phyloP scores from a whole-genome alignment of 331 rosid species.

The Rhamnella rubrinervis region DNA sequence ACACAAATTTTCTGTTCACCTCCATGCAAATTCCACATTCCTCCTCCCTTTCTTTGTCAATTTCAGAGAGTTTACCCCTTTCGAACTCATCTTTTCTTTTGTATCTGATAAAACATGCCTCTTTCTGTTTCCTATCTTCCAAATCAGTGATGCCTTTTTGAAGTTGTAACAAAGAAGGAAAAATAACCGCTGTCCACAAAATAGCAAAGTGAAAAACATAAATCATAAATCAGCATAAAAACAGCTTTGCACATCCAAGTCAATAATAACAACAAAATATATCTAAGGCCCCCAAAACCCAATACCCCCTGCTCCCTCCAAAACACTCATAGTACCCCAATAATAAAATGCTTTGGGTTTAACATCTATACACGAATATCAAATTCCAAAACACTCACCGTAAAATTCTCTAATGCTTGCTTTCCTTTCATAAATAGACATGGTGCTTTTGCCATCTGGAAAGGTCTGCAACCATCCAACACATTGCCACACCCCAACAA shows the following conservation, averaged over 20 bases:
- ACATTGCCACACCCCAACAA: conserved; percentile 24
- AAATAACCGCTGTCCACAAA: conserved; percentile 62
- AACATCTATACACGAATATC: background rate
- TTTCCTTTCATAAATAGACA: conserved; percentile 83
- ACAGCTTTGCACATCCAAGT: background rate
- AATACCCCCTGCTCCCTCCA: background rate
- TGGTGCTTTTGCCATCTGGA: conserved; percentile 81
- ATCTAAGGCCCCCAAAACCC: background rate
- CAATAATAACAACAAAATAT: background rate
- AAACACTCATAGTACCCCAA: background rate
- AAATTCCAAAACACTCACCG: conserved; percentile 44
- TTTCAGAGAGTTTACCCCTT: conserved; percentile 52
- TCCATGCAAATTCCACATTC: conserved; percentile 98
- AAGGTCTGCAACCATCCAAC: conserved; percentile 57
- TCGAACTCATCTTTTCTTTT: conserved; percentile 46
- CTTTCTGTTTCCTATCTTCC: conserved; percentile 86
- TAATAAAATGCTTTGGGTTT: background rate
- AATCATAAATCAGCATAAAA: background rate
- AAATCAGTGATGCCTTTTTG: conserved; percentile 79
- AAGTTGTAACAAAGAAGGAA: conserved; percentile 90
- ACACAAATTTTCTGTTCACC: conserved; percentile 67
- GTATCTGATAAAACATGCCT: conserved; percentile 46
- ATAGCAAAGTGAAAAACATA: conserved; percentile 1
- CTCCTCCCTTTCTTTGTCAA: conserved; percentile 80
- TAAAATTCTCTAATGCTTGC: conserved; percentile 79